Percentiles rank a stretch among this genome's conserved stretches.
Conservation (phyloP, 2,329 filamentous ascomycete genomes). For the Penicillium capsulatum region DNA sequence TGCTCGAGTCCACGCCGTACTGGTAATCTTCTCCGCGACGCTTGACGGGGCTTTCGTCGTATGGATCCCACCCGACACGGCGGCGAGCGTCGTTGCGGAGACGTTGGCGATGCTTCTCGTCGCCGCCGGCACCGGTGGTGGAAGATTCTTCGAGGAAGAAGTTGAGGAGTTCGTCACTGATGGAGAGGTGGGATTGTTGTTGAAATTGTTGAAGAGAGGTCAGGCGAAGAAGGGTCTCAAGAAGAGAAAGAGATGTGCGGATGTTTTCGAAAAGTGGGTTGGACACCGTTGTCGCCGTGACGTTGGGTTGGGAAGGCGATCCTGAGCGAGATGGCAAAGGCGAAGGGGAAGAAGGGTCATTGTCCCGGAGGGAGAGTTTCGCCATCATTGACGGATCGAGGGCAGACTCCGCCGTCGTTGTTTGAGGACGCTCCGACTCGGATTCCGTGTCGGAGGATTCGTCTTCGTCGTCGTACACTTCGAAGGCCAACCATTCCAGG, state of each 20-base stretch:
- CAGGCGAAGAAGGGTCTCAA: constrained; percentile 84
- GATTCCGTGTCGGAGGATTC: constrained; percentile 55
- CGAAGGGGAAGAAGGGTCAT: constrained; percentile 28
- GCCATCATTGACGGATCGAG: constrained; percentile 47
- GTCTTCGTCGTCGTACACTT: constrained; percentile 69
- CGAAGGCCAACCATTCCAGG: constrained; percentile 85
- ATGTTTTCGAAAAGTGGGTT: constrained; percentile 52
- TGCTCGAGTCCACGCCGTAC: constrained; percentile 36
- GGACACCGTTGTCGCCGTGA: constrained; percentile 33
- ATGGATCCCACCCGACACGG: constrained; percentile 66
- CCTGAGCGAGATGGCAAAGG: constrained; percentile 2
- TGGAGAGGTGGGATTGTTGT: constrained; percentile 81
- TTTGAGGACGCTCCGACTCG: constrained; percentile 32
- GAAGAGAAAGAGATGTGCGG: constrained; percentile 68
- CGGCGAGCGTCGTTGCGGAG: constrained; percentile 57
- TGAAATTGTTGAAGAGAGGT: constrained; percentile 88
- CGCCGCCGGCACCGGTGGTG: constrained; percentile 61
- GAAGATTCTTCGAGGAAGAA: constrained; percentile 75
- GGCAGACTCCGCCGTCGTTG: constrained; percentile 23
- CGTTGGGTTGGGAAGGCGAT: constrained; percentile 31
- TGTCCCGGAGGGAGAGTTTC: constrained; percentile 42
- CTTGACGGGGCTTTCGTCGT: constrained; percentile 67
- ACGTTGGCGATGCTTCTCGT: constrained; percentile 57
- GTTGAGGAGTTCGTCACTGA: constrained; percentile 81
- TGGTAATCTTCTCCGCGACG: constrained; percentile 63